Evolutionary conservation across 768 basidiomycete species (phyloP).

Genomic region (Favolaschia claudopus): DNA sequence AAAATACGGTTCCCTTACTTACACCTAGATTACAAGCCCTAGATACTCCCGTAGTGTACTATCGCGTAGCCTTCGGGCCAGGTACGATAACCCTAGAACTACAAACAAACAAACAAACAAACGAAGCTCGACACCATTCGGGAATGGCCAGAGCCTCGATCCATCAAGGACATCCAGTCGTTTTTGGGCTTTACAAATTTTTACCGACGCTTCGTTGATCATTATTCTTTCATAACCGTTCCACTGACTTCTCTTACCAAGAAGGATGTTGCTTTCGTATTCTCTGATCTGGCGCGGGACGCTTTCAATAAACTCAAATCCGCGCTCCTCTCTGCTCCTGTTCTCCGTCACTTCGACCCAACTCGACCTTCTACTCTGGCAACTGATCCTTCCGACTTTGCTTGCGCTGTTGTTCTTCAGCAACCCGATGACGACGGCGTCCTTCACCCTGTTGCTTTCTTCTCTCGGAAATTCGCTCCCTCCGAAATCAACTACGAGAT

Average conservation of each 20-base stretch:
- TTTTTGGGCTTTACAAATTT: constrained; percentile 50
- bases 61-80: too few relatives aligned
- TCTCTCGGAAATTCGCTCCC: too few relatives aligned
- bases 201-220: constrained; percentile 45
- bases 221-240: constrained; percentile 38
- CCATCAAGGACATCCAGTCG: constrained; percentile 40
- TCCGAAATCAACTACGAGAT: too few relatives aligned
- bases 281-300: constrained; percentile 6
- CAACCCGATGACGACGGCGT: not conserved
- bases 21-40: too few relatives aligned
- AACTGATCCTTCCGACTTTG: constrained; percentile 43
- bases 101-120: too few relatives aligned
- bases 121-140: constrained; percentile 40
- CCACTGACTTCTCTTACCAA: constrained; percentile 38
- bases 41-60: too few relatives aligned
- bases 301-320: constrained; percentile 36
- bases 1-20: too few relatives aligned
- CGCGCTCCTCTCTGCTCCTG: constrained; percentile 26
- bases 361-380: constrained; percentile 30
- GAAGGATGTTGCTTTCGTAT: constrained; percentile 30
- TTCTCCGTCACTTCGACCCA: constrained; percentile 43
- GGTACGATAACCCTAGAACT: too few relatives aligned
- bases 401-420: constrained; percentile 29
- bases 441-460: not conserved
- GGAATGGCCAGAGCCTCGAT: constrained; percentile 46